A percentile compares a stretch with the other conserved stretches of the same genome.
These are phyloP conservation scores for Abortiporus biennis DNA, from an alignment of 1,284 basidiomycete genomes.

Conservation along the genomic window DNA sequence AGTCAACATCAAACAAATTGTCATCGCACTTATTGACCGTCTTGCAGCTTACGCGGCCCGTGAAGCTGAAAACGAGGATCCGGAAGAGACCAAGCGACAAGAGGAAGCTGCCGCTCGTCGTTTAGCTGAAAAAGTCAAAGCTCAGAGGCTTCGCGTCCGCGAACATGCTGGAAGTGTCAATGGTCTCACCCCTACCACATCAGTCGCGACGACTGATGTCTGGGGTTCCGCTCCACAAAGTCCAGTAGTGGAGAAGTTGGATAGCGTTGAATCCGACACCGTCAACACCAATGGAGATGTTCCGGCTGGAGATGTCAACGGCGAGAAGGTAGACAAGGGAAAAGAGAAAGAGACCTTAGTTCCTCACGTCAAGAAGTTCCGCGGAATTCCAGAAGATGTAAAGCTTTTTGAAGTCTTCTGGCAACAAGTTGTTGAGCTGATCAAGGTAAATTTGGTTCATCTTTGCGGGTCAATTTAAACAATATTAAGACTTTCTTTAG, in stretches of 20 bases:
- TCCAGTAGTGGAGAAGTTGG: conserved; percentile 14
- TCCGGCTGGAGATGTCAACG: conserved; percentile 23
- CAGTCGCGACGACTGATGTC: conserved; percentile 16
- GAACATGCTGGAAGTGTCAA: conserved; percentile 31
- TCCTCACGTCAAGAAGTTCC: conserved; percentile 65
- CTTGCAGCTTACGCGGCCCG: conserved; percentile 81
- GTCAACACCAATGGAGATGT: conserved; percentile 15
- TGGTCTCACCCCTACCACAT: conserved; percentile 15
- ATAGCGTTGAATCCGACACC: conserved; percentile 13
- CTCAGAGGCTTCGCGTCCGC: conserved; percentile 56
- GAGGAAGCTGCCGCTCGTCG: conserved; percentile 87
- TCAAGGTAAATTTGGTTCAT: conserved; percentile 58
- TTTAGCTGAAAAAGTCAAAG: conserved; percentile 79
- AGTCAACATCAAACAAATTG: conserved; percentile 95
- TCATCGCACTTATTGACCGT: conserved; percentile 94
- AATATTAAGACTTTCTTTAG: conserved; percentile 33
- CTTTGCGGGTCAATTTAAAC: conserved; percentile 2
- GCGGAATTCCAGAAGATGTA: conserved; percentile 90
- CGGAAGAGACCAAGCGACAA: conserved; percentile 84
- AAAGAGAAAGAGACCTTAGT: conserved; percentile 39
- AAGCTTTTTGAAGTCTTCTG: conserved; percentile 95
- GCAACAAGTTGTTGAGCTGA: conserved; percentile 95
- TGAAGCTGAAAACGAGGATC: conserved; percentile 20
- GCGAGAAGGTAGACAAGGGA: conserved; percentile 40
- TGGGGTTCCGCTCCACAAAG: conserved; percentile 28